These are phyloP conservation scores for Dendrocalamus sinicus DNA, from an alignment of 176 grass and related monocot genomes.

Conservation along the genomic window DNA sequence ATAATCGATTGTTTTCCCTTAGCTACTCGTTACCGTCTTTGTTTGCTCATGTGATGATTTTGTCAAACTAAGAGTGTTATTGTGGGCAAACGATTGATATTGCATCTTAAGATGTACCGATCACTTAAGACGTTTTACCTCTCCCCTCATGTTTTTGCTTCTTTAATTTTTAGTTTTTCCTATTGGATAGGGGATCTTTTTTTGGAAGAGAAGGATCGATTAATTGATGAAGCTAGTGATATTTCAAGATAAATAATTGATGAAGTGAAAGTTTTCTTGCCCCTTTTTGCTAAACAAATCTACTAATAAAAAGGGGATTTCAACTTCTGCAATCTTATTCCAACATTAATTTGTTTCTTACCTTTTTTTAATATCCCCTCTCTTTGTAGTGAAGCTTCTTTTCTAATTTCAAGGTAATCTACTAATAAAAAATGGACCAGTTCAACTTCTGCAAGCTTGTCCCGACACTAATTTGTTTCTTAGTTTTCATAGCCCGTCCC, in stretches of 20 bases:
- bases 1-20: background rate
- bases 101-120: background rate
- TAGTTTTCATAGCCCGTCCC: background rate
- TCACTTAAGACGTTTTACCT: background rate
- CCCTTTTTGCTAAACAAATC: background rate
- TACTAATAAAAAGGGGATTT: conserved; percentile 24
- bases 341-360: background rate
- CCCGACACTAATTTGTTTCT: background rate
- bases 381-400: background rate
- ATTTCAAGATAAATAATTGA: conserved; percentile 11
- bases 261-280: background rate
- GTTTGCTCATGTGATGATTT: conserved; percentile 19
- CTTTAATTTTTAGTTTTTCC: background rate
- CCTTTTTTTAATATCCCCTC: background rate
- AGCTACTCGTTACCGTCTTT: conserved; percentile 2
- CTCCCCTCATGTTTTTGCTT: background rate
- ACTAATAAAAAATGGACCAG: conserved; percentile 7
- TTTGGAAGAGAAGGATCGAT: background rate
- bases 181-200: background rate
- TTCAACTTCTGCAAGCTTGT: conserved; percentile 13
- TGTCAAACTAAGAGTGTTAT: background rate
- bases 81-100: background rate
- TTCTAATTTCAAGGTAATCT: background rate
- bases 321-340: background rate
- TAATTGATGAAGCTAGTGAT: background rate